Evolutionary conservation across 2,329 filamentous ascomycete genomes (phyloP), one percentile per base, ranked within the genome.

Genomic region (Colletotrichum endophyticum): DNA sequence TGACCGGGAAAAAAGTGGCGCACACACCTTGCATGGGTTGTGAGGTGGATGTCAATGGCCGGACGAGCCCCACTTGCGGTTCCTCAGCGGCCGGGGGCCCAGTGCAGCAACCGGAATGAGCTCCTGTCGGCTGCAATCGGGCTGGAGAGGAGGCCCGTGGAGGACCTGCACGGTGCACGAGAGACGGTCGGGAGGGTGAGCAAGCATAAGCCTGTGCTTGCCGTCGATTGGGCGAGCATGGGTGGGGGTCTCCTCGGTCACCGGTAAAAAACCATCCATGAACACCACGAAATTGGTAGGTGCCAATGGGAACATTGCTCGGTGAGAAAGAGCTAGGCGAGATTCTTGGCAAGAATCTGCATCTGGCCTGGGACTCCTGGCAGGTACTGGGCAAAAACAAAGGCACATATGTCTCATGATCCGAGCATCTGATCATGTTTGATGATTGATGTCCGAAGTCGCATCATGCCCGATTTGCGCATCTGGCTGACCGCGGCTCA

Each of bases 161-260:
- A 44, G 19, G 39, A 44, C 16, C 39, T 28, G 56, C 56, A 27
- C 13, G 25, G 27, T 30, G 56, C 25, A 28, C 56, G 25, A 25
- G 28, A 25, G 62, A 66, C n/a, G 25, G 32, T 44, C n/a, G 34
- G 44, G n/a, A 49, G 19, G n/a, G 44, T 13, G 44, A 49, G 44
- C 44, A n/a, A 49, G 44, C 44, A 49, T 49, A 49, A 49, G 44
- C 44, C 44, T 53, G 44, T 53, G 6, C 44, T 53, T 39, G 63
- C 63, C 34, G 63, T 66, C n/a, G 44, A 53, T 22, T 49, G 63
- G 63, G 34, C 34, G 13, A 28, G 32, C 25, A 49, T 57, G 59
- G 66, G 72, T 66, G 72, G 62, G 62, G 34, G 62, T 15, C 13
- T 32, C 30, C 28, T 66, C 63, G 71, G 71, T 73, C 71, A 73